Conservation (phyloP, 148 eudicot species). For the Agrostemma githago region DNA sequence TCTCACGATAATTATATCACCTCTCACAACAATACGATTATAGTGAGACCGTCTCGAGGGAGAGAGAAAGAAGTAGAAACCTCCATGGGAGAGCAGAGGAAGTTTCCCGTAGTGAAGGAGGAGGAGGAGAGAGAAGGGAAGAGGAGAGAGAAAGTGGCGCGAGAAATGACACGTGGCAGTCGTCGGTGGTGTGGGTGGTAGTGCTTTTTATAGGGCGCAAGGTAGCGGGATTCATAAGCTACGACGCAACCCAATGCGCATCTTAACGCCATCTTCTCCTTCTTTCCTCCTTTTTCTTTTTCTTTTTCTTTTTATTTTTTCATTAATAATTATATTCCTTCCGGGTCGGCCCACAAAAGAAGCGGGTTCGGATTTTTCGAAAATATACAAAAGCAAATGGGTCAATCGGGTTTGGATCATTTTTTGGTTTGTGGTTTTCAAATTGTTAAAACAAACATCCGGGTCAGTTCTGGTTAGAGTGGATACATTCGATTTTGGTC, state of each 20-base stretch:
- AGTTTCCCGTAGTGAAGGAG: not conserved
- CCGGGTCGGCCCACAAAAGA: too few species aligned
- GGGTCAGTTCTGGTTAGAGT: too few species aligned
- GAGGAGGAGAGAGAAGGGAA: not conserved
- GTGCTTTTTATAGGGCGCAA: conserved; percentile 26
- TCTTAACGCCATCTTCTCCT: conserved; percentile 26
- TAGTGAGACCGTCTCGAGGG: not conserved
- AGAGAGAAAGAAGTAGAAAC: not conserved
- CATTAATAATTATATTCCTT: not conserved
- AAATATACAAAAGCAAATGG: too few species aligned
- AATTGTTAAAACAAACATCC: too few species aligned
- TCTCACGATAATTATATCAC: too few species aligned
- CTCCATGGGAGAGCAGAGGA: not conserved
- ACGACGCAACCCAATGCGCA: not conserved
- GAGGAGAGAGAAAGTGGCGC: not conserved
- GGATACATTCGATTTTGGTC: too few species aligned
- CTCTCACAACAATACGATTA: too few species aligned
- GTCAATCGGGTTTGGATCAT: too few species aligned
- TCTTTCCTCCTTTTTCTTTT: not conserved
- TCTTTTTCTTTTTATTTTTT: not conserved
- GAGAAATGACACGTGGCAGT: conserved; percentile 11
- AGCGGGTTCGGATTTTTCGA: too few species aligned
- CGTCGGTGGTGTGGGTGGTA: conserved; percentile 33
- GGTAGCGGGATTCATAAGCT: conserved; percentile 35
- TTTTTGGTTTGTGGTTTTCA: too few species aligned